Evolutionary conservation across 768 basidiomycete genomes (phyloP).

Genomic region (Rhizopogon roseolus): DNA sequence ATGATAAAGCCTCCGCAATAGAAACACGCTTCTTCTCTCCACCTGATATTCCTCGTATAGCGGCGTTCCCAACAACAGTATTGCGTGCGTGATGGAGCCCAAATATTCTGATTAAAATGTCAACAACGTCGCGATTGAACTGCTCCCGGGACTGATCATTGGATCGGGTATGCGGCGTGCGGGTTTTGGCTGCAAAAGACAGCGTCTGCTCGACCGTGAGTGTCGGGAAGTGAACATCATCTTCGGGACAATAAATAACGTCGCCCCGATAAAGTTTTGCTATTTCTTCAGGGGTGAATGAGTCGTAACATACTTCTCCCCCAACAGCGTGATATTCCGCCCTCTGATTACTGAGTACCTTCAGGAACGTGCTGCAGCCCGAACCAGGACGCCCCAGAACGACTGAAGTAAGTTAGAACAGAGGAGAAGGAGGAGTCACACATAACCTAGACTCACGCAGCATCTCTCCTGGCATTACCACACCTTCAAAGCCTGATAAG

Average conservation of each 20-base stretch:
- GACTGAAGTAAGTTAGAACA: constrained; percentile 35
- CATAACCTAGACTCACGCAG: constrained; percentile 42
- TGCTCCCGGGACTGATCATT: not conserved
- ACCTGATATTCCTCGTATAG: constrained; percentile 67
- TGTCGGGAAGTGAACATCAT: constrained; percentile 83
- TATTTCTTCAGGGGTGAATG: constrained; percentile 63
- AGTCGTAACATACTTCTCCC: constrained; percentile 74
- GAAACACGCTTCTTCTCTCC: constrained; percentile 84
- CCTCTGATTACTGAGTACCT: constrained; percentile 73
- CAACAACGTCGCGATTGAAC: constrained; percentile 10
- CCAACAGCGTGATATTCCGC: constrained; percentile 61
- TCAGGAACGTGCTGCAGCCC: constrained; percentile 82
- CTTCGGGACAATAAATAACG: constrained; percentile 77
- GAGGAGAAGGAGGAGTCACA: not conserved
- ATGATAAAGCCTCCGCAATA: constrained; percentile 60
- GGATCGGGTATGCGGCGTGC: not conserved
- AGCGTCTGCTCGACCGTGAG: constrained; percentile 79
- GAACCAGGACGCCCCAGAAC: constrained; percentile 84
- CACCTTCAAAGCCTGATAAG: constrained; percentile 48
- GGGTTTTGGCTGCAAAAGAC: constrained; percentile 55
- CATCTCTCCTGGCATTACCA: constrained; percentile 63
- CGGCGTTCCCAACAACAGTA: constrained; percentile 78
- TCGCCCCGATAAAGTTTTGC: constrained; percentile 68
- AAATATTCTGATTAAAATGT: constrained; percentile 64
- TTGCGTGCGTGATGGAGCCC: constrained; percentile 70